Conservation (phyloP, 2,329 filamentous ascomycete species). For the Aureobasidium sp. region DNA sequence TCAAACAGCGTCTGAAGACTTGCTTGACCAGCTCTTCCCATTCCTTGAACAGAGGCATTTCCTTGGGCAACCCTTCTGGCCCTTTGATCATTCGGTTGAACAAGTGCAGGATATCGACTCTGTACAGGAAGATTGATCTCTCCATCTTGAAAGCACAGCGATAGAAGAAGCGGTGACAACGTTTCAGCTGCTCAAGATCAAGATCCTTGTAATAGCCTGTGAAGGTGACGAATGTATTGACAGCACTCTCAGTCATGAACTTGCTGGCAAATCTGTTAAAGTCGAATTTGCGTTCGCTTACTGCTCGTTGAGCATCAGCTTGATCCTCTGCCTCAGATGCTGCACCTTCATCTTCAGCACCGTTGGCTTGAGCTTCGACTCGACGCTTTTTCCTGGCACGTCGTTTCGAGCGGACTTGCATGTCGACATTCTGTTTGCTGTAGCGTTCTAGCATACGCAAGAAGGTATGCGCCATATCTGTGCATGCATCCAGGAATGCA, state of each 20-base stretch:
- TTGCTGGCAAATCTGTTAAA: slow-evolving; percentile 75
- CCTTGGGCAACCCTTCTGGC: slow-evolving; percentile 64
- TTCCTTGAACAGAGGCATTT: slow-evolving; percentile 62
- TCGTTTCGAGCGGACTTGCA: slow-evolving; percentile 82
- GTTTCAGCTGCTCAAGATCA: slow-evolving; percentile 72
- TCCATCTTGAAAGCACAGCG: slow-evolving; percentile 93
- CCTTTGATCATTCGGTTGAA: slow-evolving; percentile 91
- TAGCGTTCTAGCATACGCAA: slow-evolving; percentile 86
- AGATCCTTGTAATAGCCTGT: slow-evolving; percentile 76
- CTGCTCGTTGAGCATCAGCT: slow-evolving; percentile 60
- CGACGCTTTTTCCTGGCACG: slow-evolving; percentile 67
- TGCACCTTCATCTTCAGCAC: slow-evolving; percentile 44
- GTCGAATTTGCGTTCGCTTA: slow-evolving; percentile 86
- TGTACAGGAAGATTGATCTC: slow-evolving; percentile 78
- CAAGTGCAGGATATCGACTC: slow-evolving; percentile 82
- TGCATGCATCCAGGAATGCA: slow-evolving; percentile 85
- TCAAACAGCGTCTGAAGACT: slow-evolving; percentile 71
- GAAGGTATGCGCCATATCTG: slow-evolving; percentile 86
- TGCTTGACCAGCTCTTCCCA: slow-evolving; percentile 88
- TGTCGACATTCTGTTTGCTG: slow-evolving; percentile 87
- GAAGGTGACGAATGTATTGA: slow-evolving; percentile 83
- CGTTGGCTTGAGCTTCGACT: slow-evolving; percentile 28
- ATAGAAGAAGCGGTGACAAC: slow-evolving; percentile 89
- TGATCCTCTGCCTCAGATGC: slow-evolving; percentile 62
- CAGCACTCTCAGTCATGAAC: slow-evolving; percentile 75